Evolutionary conservation across 176 grass and related monocot species (phyloP).

Genomic region (Phyllostachys edulis): DNA sequence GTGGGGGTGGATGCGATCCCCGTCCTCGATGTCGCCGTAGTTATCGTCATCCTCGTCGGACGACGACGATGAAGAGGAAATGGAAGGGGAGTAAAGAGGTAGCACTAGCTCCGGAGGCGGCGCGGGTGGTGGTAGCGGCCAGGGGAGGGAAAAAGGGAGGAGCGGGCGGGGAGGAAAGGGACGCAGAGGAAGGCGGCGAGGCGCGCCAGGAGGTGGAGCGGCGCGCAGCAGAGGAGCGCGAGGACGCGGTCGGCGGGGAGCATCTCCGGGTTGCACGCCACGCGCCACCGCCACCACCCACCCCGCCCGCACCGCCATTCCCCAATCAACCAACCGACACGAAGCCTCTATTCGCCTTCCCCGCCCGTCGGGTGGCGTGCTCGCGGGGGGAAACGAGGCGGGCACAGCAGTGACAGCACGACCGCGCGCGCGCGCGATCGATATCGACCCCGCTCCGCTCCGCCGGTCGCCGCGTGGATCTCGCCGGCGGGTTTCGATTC

Average conservation of each 20-base stretch:
- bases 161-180: conserved; percentile 41
- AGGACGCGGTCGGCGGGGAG: conserved; percentile 75
- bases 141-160: conserved; percentile 9
- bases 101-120: not conserved
- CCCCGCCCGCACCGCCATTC: conserved; percentile 55
- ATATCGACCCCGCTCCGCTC: not conserved
- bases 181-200: conserved; percentile 79
- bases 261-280: conserved; percentile 90
- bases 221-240: conserved; percentile 66
- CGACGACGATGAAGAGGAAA: conserved; percentile 23
- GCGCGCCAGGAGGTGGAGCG: conserved; percentile 68
- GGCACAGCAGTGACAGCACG: conserved; percentile 6
- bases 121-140: not conserved
- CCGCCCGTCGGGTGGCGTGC: not conserved
- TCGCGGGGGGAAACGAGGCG: not conserved
- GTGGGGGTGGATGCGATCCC: conserved; percentile 8
- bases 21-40: not conserved
- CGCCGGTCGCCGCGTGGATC: not conserved
- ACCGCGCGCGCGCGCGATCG: not conserved
- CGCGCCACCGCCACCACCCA: conserved; percentile 84
- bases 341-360: not conserved
- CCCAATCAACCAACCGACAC: not conserved
- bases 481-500: conserved; percentile 24
- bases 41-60: conserved; percentile 27
- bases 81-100: conserved; percentile 10